A percentile compares a stretch with the other conserved stretches of the same genome.
Evolutionary conservation across 2,329 filamentous ascomycete species (phyloP).

Genomic region (Plenodomus biglobosus): DNA sequence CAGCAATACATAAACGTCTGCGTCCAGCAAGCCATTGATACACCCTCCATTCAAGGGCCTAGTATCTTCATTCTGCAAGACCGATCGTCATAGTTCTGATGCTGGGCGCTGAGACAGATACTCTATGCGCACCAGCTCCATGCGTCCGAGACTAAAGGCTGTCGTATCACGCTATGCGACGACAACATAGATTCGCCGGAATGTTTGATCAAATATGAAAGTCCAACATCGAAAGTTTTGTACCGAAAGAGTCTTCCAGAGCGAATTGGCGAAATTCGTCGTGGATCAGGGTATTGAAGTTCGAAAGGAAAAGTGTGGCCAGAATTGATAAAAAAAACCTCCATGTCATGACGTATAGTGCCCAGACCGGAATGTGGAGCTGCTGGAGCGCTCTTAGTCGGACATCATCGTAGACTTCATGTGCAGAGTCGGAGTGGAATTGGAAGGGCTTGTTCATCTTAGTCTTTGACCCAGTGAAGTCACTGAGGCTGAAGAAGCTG

Average conservation of each 20-base stretch:
- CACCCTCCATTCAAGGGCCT: constrained; percentile 61
- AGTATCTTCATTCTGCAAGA: constrained; percentile 57
- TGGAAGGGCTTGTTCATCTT: constrained; percentile 47
- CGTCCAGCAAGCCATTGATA: constrained; percentile 56
- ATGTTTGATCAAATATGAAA: constrained; percentile 65
- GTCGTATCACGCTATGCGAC: constrained; percentile 51
- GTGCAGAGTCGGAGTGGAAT: constrained; percentile 48
- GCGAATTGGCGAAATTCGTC: constrained; percentile 70
- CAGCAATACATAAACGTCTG: constrained; percentile 55
- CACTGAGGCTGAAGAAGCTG: constrained; percentile 22
- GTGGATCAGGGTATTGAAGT: constrained; percentile 76
- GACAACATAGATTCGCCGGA: constrained; percentile 62
- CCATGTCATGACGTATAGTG: constrained; percentile 59
- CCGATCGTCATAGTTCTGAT: constrained; percentile 55
- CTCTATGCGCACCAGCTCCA: constrained; percentile 57
- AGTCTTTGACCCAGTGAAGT: constrained; percentile 56
- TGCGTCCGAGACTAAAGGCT: constrained; percentile 58
- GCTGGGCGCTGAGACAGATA: constrained; percentile 47
- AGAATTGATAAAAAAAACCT: constrained; percentile 72
- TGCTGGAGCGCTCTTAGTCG: constrained; percentile 54
- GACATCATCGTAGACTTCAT: constrained; percentile 54
- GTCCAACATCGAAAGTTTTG: constrained; percentile 55
- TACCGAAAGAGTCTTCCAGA: constrained; percentile 61
- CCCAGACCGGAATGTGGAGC: constrained; percentile 49
- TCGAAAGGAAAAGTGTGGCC: constrained; percentile 70